A percentile compares a stretch with the other conserved stretches of the same genome.
Conservation (phyloP, 2,329 filamentous ascomycete genomes). For the Stagonosporopsis rhizophila region DNA sequence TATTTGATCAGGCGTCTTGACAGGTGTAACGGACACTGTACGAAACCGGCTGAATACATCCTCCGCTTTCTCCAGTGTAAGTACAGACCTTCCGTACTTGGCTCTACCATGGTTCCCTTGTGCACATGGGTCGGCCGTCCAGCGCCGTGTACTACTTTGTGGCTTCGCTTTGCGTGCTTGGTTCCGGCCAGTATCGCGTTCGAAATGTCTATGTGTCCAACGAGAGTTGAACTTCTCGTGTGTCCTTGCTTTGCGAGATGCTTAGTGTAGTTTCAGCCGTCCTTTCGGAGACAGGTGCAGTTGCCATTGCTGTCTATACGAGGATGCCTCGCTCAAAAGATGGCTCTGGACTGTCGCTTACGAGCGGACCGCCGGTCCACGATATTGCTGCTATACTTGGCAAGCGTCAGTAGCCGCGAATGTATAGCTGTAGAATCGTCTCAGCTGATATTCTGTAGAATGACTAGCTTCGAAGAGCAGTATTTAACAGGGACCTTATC, state of each 20-base stretch:
- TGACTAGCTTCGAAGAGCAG: conserved; percentile 24
- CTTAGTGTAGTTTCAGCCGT: not conserved
- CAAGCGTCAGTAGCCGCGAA: conserved; percentile 10
- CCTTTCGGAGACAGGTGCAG: conserved; percentile 17
- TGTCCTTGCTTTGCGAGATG: conserved; percentile 22
- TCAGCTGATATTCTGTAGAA: not conserved
- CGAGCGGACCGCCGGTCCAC: conserved; percentile 41
- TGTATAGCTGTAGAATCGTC: not conserved
- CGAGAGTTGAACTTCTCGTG: conserved; percentile 3
- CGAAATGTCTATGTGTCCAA: not conserved
- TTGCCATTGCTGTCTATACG: conserved; percentile 30
- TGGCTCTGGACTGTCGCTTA: conserved; percentile 36
- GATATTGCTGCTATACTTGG: conserved; percentile 45
- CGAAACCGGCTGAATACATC: not conserved
- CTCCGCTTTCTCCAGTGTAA: not conserved
- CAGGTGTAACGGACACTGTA: not conserved
- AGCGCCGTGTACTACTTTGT: not conserved
- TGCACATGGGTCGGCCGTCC: not conserved
- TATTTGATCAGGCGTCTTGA: not conserved
- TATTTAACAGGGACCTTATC: conserved; percentile 43
- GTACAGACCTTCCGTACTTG: not conserved
- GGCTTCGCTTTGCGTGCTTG: not conserved
- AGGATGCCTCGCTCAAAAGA: conserved; percentile 38
- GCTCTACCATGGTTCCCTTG: not conserved
- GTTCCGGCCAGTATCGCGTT: not conserved